A percentile compares a stretch with the other conserved stretches of the same genome.
phyloP scores from a whole-genome alignment of 2,329 filamentous ascomycete genomes.

The Furcasterigmium sp. region DNA sequence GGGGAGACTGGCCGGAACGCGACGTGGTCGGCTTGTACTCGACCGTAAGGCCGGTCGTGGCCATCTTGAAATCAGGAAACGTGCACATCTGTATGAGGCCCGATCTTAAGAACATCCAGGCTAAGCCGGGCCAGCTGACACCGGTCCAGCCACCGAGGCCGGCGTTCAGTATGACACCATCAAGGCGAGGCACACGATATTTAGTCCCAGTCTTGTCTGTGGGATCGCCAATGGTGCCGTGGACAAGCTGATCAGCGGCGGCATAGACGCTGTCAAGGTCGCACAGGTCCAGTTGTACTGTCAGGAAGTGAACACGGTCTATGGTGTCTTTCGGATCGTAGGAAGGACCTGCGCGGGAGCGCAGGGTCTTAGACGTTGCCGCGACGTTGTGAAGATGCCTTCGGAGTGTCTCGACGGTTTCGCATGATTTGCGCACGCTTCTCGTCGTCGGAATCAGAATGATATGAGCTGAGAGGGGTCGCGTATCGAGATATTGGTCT shows the following conservation, averaged over 20 bases:
- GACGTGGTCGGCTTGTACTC: not conserved
- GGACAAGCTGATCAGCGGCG: slow-evolving; percentile 41
- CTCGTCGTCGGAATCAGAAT: slow-evolving; percentile 82
- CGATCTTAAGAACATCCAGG: slow-evolving; percentile 45
- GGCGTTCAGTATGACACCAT: slow-evolving; percentile 79
- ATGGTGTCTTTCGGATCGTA: slow-evolving; percentile 38
- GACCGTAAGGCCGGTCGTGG: slow-evolving; percentile 34
- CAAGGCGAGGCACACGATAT: slow-evolving; percentile 60
- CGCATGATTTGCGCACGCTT: slow-evolving; percentile 64
- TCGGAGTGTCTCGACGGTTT: slow-evolving; percentile 62
- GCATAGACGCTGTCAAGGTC: slow-evolving; percentile 45
- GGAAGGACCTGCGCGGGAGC: slow-evolving; percentile 27
- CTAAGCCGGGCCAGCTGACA: slow-evolving; percentile 61
- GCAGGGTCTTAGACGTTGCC: slow-evolving; percentile 29
- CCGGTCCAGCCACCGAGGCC: slow-evolving; percentile 83
- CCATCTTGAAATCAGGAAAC: slow-evolving; percentile 73
- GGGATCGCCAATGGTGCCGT: slow-evolving; percentile 39
- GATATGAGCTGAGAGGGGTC: slow-evolving; percentile 62
- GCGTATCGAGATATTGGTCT: slow-evolving; percentile 76
- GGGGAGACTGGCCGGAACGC: slow-evolving; percentile 45
- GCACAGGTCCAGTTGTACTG: slow-evolving; percentile 56
- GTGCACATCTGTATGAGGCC: slow-evolving; percentile 65
- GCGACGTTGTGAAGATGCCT: slow-evolving; percentile 51
- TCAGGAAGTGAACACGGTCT: slow-evolving; percentile 51
- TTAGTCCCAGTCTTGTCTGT: slow-evolving; percentile 25